Evolutionary conservation across 805 yeast genomes (phyloP), one percentile per base, ranked within the genome.

Genomic region (Lipomyces japonicus): DNA sequence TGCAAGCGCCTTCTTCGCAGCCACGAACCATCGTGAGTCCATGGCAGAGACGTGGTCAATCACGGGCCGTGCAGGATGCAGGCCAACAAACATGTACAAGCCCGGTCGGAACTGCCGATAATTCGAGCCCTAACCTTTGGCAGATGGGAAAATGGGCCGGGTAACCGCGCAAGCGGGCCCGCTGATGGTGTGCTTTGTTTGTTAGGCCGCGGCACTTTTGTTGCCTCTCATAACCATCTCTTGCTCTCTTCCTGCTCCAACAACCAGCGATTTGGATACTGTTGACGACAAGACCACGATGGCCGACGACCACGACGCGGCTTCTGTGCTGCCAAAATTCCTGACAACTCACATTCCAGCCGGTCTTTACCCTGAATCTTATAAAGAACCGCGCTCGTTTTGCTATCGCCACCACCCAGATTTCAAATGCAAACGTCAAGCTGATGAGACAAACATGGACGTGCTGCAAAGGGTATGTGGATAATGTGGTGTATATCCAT

Each of bases 331-430:
- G 48, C 35, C 58, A 14, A 48, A 46, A 22, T 55, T 34, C 39
- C 57, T 55, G 34, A 38, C 58, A 10, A 53, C 46, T 39, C 59
- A 55, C 44, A 55, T 55, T 21, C 58, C 59, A 21, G 39, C 37
- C 34, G 25, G 48, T 2, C 47, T 53, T 21, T 55, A 55, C 28
- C 59, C 59, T 28, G 58, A 55, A 25, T 45, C 51, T 40, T 30
- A 52, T 46, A 48, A 48, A 28, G 59, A 55, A 25, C 38, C 55
- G 28, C 52, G 55, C 44, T 39, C 76, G 58, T 91, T 79, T 69
- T 91, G 98, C 65, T 91, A 91, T 67, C 74, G 97, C 46, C 98
- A 91, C 68, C 87, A 91, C 63, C 97, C 97, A 2, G 90, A 87
- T 48, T 76, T 86, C 39, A 80, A 81, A 41, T 80, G 88, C 62